Conservation (phyloP, 148 eudicot genomes). For the Oxyria digyna region DNA sequence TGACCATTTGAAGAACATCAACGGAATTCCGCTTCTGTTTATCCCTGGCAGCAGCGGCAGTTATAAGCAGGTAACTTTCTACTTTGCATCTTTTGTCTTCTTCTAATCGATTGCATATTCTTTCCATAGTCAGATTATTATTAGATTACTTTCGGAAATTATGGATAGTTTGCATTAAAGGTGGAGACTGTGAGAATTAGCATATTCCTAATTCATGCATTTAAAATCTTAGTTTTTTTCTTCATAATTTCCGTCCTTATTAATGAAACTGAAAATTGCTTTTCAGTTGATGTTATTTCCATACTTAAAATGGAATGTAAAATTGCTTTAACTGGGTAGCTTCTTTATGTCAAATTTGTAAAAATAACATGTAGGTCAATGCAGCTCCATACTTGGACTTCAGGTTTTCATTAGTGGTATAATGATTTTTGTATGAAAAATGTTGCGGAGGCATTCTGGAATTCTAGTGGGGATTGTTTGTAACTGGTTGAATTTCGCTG, state of each 20-base stretch:
- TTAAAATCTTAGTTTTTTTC: background rate
- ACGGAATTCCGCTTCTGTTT: slow-evolving; percentile 70
- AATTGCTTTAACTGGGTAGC: background rate
- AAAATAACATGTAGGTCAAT: background rate
- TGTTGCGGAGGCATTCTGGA: background rate
- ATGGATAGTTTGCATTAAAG: background rate
- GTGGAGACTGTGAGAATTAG: background rate
- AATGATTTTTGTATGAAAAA: no score
- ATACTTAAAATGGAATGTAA: background rate
- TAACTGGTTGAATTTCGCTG: background rate
- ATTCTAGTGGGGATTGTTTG: background rate
- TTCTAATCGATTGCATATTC: background rate
- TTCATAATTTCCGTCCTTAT: background rate
- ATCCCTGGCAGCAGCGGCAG: slow-evolving; percentile 97
- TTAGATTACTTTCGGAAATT: background rate
- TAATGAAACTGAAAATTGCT: background rate
- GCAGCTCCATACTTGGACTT: background rate
- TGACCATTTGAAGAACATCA: slow-evolving; percentile 65
- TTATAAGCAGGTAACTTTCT: slow-evolving; percentile 65
- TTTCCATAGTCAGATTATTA: background rate
- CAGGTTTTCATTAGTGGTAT: background rate
- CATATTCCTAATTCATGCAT: background rate
- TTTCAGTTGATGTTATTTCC: background rate
- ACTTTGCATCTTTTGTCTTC: background rate
- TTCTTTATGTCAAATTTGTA: background rate